These are phyloP conservation scores for Flueggea neowawraea DNA, from an alignment of 441 rosid genomes.

Conservation along the genomic window DNA sequence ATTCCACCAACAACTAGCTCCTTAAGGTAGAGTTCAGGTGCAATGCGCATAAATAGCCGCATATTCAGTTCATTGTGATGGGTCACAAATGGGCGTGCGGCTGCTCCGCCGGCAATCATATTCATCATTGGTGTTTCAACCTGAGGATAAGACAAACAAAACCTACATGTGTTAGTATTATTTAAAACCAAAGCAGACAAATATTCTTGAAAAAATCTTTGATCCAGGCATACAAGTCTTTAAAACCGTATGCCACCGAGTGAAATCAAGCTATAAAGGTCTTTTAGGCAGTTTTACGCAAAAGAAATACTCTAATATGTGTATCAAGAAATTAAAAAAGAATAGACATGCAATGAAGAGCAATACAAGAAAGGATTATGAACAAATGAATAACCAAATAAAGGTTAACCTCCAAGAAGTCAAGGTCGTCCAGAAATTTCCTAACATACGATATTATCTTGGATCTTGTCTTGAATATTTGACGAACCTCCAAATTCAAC, in stretches of 20 bases:
- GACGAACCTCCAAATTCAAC: slow-evolving; percentile 68
- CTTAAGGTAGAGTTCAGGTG: slow-evolving; percentile 86
- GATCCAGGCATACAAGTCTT: too few species aligned
- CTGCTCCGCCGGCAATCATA: slow-evolving; percentile 93
- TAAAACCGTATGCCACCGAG: too few species aligned
- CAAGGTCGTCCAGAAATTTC: slow-evolving; percentile 60
- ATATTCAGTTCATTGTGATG: slow-evolving; percentile 85
- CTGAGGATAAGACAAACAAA: slow-evolving; percentile 18
- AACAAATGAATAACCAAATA: neutral
- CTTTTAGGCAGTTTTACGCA: too few species aligned
- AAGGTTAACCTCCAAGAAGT: slow-evolving; percentile 61
- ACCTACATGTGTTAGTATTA: too few species aligned
- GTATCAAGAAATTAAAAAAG: neutral
- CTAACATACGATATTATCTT: slow-evolving; percentile 48
- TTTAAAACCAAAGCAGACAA: too few species aligned
- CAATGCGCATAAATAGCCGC: slow-evolving; percentile 82
- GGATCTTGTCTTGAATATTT: slow-evolving; percentile 63
- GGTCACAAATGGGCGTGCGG: slow-evolving; percentile 91
- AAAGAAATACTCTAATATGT: too few species aligned
- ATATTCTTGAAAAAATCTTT: too few species aligned
- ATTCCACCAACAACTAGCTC: slow-evolving; percentile 83
- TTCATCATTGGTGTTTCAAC: slow-evolving; percentile 96
- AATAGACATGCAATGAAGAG: neutral
- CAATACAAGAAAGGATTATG: neutral
- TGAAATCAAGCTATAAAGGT: too few species aligned